A percentile compares a stretch with the other conserved stretches of the same genome.
Evolutionary conservation across 2,329 filamentous ascomycete genomes (phyloP).

Genomic region (Alternaria sp.): DNA sequence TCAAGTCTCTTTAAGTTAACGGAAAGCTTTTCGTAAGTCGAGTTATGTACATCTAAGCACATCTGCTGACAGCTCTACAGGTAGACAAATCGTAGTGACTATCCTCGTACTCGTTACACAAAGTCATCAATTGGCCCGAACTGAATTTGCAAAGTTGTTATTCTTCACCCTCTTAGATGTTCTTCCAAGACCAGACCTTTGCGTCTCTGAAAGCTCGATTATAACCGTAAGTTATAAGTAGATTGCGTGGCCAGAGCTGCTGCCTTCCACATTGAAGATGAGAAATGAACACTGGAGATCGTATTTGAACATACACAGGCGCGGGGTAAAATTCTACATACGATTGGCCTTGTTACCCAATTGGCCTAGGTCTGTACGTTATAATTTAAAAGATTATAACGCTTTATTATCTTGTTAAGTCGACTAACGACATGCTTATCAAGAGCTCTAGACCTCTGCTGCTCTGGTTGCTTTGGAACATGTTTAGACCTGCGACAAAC

Average conservation of each 20-base stretch:
- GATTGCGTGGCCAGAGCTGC: background rate
- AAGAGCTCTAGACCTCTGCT: too few relatives aligned
- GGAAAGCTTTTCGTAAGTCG: background rate
- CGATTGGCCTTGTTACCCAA: too few relatives aligned
- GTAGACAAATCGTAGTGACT: background rate
- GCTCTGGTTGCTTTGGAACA: too few relatives aligned
- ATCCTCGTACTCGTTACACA: background rate
- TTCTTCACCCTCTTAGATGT: constrained; percentile 1
- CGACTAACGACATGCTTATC: too few relatives aligned
- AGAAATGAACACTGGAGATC: background rate
- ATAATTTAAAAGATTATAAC: too few relatives aligned
- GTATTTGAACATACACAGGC: too few relatives aligned
- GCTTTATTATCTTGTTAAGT: too few relatives aligned
- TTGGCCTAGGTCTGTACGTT: too few relatives aligned
- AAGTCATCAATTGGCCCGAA: background rate
- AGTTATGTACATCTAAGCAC: background rate
- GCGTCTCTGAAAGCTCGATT: background rate
- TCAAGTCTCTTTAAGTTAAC: background rate
- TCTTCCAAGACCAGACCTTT: background rate
- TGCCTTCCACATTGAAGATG: background rate
- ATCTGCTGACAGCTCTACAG: background rate
- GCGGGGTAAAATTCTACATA: too few relatives aligned
- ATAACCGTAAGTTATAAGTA: background rate
- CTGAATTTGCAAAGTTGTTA: background rate
- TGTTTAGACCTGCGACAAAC: too few relatives aligned